Percentiles rank a stretch among this genome's conserved stretches.
Conservation (phyloP, 257 asterid genomes). For the Anisodus acutangulus region DNA sequence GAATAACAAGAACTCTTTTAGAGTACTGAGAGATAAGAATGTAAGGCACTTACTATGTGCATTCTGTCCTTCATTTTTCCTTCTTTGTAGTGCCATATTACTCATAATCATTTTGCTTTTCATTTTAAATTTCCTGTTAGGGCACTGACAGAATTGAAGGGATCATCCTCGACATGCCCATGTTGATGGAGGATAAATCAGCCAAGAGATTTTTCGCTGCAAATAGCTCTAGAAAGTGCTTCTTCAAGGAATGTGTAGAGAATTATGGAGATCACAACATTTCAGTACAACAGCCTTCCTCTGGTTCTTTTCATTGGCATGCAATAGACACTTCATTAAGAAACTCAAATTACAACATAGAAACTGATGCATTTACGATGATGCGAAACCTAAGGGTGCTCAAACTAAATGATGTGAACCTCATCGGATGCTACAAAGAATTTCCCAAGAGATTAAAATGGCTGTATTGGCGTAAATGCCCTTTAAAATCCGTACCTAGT, state of each 20-base stretch:
- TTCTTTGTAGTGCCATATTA: neutral
- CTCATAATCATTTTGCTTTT: neutral
- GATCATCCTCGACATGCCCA: conserved; percentile 30
- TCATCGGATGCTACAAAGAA: conserved; percentile 31
- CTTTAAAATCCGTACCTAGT: conserved; percentile 28
- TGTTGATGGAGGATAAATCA: conserved; percentile 24
- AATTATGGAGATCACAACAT: neutral
- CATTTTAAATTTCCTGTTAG: conserved; percentile 18
- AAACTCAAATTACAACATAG: neutral
- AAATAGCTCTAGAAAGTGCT: neutral
- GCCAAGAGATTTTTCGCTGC: neutral
- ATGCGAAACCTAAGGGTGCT: conserved; percentile 34
- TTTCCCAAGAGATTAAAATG: conserved; percentile 34
- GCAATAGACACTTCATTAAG: neutral
- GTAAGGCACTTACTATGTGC: neutral
- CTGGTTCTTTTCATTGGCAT: neutral
- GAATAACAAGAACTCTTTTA: conserved; percentile 22
- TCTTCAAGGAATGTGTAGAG: neutral
- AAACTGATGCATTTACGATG: conserved; percentile 32
- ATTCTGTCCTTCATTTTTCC: neutral
- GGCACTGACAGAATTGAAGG: conserved; percentile 36
- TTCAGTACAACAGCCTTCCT: neutral
- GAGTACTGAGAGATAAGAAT: conserved; percentile 1
- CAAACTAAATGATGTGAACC: conserved; percentile 31
- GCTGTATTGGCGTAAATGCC: conserved; percentile 32